Conservation (phyloP, 2,329 filamentous ascomycete species). For the Xylaria sp. region DNA sequence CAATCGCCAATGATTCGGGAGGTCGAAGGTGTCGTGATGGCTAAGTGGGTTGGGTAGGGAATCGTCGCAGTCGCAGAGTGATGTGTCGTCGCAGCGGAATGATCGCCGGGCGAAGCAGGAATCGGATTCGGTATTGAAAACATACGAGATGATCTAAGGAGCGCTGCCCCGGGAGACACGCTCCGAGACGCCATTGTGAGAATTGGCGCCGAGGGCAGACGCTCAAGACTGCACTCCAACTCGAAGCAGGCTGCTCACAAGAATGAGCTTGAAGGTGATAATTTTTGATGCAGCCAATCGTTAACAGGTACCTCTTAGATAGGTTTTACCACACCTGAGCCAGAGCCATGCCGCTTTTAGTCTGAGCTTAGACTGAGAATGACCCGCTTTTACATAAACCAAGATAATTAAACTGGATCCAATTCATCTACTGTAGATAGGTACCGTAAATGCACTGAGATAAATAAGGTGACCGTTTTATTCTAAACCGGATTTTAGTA, state of each 20-base stretch:
- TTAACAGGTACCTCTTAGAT: slow-evolving; percentile 5
- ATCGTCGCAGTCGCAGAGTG: slow-evolving; percentile 77
- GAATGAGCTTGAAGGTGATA: slow-evolving; percentile 23
- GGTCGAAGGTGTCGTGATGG: slow-evolving; percentile 79
- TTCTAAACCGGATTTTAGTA: too few relatives aligned
- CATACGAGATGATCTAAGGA: slow-evolving; percentile 87
- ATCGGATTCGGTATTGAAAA: slow-evolving; percentile 87
- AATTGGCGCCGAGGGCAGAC: slow-evolving; percentile 35
- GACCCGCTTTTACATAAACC: too few relatives aligned
- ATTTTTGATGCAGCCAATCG: slow-evolving; percentile 34
- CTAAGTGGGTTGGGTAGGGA: slow-evolving; percentile 82
- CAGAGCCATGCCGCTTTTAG: too few relatives aligned
- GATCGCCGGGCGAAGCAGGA: slow-evolving; percentile 66
- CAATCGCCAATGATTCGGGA: slow-evolving; percentile 86
- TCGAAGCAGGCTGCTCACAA: slow-evolving; percentile 9
- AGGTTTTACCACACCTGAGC: too few relatives aligned
- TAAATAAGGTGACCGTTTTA: too few relatives aligned
- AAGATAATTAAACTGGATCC: too few relatives aligned
- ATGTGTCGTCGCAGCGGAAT: slow-evolving; percentile 59
- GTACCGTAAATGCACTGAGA: too few relatives aligned
- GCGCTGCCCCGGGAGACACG: slow-evolving; percentile 71
- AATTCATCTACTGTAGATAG: too few relatives aligned
- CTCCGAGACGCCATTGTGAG: slow-evolving; percentile 46
- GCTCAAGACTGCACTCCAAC: slow-evolving; percentile 21
- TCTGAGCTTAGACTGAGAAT: too few relatives aligned